Conservation (phyloP, 257 asterid species). For the Mentha longifolia region DNA sequence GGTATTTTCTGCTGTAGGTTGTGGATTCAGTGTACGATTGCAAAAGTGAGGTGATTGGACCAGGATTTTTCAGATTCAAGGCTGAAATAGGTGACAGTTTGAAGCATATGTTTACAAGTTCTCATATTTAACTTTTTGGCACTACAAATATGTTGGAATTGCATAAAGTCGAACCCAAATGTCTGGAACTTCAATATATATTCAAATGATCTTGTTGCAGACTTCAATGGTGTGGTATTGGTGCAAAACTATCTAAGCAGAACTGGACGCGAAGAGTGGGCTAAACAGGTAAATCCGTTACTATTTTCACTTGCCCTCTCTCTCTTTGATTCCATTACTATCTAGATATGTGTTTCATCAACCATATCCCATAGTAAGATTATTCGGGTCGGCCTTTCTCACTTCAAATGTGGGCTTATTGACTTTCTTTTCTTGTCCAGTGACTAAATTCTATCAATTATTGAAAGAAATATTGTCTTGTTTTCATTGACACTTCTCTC, state of each 20-base stretch:
- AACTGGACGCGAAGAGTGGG: conserved; percentile 96
- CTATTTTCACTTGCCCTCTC: neutral
- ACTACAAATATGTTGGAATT: conserved; percentile 11
- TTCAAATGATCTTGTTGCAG: conserved; percentile 49
- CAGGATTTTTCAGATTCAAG: conserved; percentile 96
- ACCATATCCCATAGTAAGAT: neutral
- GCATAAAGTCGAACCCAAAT: neutral
- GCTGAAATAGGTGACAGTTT: conserved; percentile 88
- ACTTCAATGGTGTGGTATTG: conserved; percentile 90
- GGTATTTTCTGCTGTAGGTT: conserved; percentile 53
- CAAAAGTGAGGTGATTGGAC: conserved; percentile 99
- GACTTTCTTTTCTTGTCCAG: no score
- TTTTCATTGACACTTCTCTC: neutral
- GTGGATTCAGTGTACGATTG: conserved; percentile 93
- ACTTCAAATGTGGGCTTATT: no score
- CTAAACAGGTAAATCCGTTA: conserved; percentile 66
- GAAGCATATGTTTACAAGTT: conserved; percentile 20
- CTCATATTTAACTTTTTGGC: conserved; percentile 21
- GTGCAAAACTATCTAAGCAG: conserved; percentile 86
- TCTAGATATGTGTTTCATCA: neutral
- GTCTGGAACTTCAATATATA: neutral
- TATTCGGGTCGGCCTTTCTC: neutral
- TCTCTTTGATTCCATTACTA: neutral
- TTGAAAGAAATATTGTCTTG: neutral
- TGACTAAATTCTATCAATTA: neutral